These are phyloP conservation scores for Fusarium sp. DNA, from an alignment of 2,329 filamentous ascomycete genomes.

Conservation along the genomic window DNA sequence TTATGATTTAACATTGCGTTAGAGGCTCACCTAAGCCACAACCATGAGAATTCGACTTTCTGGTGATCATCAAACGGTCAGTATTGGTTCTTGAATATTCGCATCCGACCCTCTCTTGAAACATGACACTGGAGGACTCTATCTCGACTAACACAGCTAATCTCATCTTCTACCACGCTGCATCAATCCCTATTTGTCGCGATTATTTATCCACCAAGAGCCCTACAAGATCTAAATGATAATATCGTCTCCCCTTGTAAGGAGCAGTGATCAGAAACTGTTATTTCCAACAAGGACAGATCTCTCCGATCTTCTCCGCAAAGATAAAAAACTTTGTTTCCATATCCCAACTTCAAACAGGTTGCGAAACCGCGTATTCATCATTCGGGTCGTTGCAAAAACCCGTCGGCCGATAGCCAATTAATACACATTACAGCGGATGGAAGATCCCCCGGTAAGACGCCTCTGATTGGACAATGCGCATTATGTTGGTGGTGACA, in stretches of 20 bases:
- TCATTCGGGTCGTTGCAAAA: constrained; percentile 16
- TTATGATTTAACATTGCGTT: not conserved
- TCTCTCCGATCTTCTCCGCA: constrained; percentile 10
- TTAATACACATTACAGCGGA: constrained; percentile 4
- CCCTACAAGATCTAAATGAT: not conserved
- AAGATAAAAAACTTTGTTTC: constrained; percentile 1
- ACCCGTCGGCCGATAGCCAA: constrained; percentile 24
- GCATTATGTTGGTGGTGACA: not conserved
- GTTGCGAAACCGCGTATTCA: constrained; percentile 26
- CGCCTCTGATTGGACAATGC: constrained; percentile 1
- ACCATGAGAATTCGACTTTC: not conserved
- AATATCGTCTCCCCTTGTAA: not conserved
- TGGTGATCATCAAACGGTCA: not conserved
- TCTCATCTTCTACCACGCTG: not conserved
- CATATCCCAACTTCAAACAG: not conserved
- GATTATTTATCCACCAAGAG: not conserved
- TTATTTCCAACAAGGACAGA: not conserved
- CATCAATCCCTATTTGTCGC: constrained; percentile 3
- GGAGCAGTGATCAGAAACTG: not conserved
- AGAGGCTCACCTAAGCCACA: constrained; percentile 39
- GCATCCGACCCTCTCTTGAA: not conserved
- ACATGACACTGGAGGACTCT: not conserved
- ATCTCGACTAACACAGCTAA: not conserved
- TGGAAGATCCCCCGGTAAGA: constrained; percentile 21
- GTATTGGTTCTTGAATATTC: not conserved